phyloP scores from a whole-genome alignment of 2,329 filamentous ascomycete species.

The Penicillium occitanis region DNA sequence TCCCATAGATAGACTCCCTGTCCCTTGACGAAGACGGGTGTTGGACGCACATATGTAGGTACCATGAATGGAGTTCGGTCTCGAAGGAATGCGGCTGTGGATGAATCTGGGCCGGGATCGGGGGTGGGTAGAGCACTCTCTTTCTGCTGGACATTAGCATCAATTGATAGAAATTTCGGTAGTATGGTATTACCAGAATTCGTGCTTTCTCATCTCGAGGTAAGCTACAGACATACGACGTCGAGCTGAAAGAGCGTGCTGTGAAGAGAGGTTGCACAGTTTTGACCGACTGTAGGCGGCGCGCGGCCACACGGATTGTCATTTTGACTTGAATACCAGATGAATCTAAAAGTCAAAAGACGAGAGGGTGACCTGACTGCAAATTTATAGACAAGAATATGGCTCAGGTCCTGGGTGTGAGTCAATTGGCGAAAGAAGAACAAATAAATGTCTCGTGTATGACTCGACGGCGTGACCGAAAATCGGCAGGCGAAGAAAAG shows the following conservation, averaged over 20 bases:
- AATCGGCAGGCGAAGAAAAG: constrained; percentile 14
- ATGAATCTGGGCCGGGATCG: constrained; percentile 71
- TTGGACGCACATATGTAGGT: constrained; percentile 86
- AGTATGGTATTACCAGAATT: neutral
- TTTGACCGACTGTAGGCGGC: constrained; percentile 33
- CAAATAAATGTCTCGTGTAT: constrained; percentile 17
- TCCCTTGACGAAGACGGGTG: constrained; percentile 85
- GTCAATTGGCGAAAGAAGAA: constrained; percentile 15
- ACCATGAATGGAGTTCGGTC: constrained; percentile 88
- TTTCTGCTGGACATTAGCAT: constrained; percentile 35
- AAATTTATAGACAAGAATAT: neutral
- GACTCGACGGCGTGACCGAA: constrained; percentile 15
- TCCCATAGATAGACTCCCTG: constrained; percentile 88
- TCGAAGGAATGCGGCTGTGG: constrained; percentile 71
- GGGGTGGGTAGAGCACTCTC: constrained; percentile 61
- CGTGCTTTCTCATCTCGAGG: constrained; percentile 30
- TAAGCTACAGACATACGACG: constrained; percentile 27
- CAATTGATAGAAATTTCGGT: too few relatives aligned
- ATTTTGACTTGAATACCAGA: constrained; percentile 22
- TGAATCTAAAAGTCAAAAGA: neutral
- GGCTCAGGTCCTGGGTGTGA: neutral
- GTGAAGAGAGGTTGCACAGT: constrained; percentile 31
- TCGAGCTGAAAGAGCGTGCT: constrained; percentile 34
- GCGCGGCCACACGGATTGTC: constrained; percentile 36
- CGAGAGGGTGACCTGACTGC: too few relatives aligned